phyloP scores from a whole-genome alignment of 768 basidiomycete genomes.

The Brasilioporus rufonigricans region DNA sequence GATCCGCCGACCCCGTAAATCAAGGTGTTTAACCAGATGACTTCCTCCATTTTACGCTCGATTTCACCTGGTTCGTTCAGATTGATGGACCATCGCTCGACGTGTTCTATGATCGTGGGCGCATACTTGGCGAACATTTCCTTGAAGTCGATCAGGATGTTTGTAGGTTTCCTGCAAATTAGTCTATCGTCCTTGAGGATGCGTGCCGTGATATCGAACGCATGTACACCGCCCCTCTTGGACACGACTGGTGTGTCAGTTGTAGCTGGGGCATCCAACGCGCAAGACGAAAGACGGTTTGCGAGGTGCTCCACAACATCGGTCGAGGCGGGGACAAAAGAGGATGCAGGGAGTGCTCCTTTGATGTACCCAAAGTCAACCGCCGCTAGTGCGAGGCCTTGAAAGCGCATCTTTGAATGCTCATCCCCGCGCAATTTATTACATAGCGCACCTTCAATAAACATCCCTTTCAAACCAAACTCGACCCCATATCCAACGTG shows the following conservation, averaged over 20 bases:
- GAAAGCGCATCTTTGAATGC: neutral
- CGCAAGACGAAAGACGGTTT: slow-evolving; percentile 3
- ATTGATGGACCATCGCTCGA: slow-evolving; percentile 44
- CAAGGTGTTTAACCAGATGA: slow-evolving; percentile 54
- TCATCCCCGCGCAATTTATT: neutral
- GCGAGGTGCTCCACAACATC: slow-evolving; percentile 1
- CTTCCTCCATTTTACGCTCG: slow-evolving; percentile 59
- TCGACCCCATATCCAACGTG: slow-evolving; percentile 62
- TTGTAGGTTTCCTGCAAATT: neutral
- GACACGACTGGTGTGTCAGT: neutral
- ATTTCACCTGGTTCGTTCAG: slow-evolving; percentile 35
- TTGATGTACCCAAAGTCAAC: slow-evolving; percentile 32
- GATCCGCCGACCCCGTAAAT: slow-evolving; percentile 58
- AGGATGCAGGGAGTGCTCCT: slow-evolving; percentile 30
- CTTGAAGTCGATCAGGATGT: slow-evolving; percentile 22
- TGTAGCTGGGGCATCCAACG: neutral
- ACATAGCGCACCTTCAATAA: slow-evolving; percentile 52
- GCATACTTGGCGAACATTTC: neutral
- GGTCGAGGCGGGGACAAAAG: slow-evolving; percentile 4
- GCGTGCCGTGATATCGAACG: slow-evolving; percentile 51
- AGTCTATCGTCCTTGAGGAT: slow-evolving; percentile 48
- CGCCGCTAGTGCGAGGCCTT: slow-evolving; percentile 27
- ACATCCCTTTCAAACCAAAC: slow-evolving; percentile 58
- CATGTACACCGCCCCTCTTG: slow-evolving; percentile 21
- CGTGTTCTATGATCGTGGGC: slow-evolving; percentile 16